These are phyloP conservation scores for Vicia villosa DNA, from an alignment of 306 rosid species.

Conservation along the genomic window DNA sequence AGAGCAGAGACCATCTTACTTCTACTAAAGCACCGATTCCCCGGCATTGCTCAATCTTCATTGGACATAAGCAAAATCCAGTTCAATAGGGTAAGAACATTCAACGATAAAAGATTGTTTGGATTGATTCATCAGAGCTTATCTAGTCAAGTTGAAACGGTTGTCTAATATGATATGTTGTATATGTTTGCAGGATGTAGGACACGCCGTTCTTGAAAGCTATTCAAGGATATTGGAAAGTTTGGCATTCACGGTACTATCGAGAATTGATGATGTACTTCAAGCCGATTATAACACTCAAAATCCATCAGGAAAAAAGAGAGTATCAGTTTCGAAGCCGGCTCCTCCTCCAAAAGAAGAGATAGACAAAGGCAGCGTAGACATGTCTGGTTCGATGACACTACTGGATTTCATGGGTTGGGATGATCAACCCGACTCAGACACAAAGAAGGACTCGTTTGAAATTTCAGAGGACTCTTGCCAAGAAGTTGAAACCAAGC, in stretches of 20 bases:
- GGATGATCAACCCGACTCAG: conserved; percentile 63
- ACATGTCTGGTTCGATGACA: conserved; percentile 58
- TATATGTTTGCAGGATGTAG: conserved; percentile 68
- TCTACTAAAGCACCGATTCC: conserved; percentile 90
- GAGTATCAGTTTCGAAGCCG: conserved; percentile 40
- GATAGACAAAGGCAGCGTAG: conserved; percentile 34
- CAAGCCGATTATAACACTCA: conserved; percentile 72
- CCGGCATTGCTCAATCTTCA: conserved; percentile 89
- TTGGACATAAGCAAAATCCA: conserved; percentile 96
- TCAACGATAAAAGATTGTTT: not conserved
- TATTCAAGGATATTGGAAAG: conserved; percentile 96
- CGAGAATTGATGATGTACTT: conserved; percentile 94
- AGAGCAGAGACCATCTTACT: conserved; percentile 94
- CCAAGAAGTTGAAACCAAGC: conserved; percentile 47
- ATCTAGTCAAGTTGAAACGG: not conserved
- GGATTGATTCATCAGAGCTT: not conserved
- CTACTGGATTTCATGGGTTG: conserved; percentile 94
- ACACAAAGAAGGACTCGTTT: conserved; percentile 45
- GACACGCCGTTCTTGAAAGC: conserved; percentile 94
- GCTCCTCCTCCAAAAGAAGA: conserved; percentile 50
- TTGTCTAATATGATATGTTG: conserved; percentile 22
- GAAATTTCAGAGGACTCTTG: conserved; percentile 41
- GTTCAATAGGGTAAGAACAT: conserved; percentile 60
- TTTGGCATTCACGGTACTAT: conserved; percentile 91
- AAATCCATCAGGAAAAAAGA: conserved; percentile 44